Evolutionary conservation across 306 rosid genomes (phyloP).

Genomic region (Gillenia trifoliata): DNA sequence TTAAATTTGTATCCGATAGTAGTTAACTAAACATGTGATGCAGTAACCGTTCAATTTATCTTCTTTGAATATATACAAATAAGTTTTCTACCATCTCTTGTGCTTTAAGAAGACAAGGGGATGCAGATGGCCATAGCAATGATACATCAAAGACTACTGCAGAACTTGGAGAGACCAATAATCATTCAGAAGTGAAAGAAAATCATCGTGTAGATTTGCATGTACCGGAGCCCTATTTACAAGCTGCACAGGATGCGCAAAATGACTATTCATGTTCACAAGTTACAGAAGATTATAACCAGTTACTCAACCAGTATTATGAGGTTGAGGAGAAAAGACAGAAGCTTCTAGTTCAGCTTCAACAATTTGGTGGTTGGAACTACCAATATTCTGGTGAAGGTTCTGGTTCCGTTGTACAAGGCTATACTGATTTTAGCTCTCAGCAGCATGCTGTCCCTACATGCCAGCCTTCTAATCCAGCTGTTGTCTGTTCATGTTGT

Average conservation of each 20-base stretch:
- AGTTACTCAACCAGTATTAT: constrained; percentile 54
- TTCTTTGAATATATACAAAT: not conserved
- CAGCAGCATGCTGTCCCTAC: constrained; percentile 35
- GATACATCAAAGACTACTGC: constrained; percentile 13
- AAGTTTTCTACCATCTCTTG: not conserved
- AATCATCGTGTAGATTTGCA: constrained; percentile 23
- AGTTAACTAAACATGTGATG: not conserved
- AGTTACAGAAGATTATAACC: constrained; percentile 50
- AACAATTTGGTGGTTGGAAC: constrained; percentile 58
- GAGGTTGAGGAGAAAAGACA: constrained; percentile 80
- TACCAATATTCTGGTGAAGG: constrained; percentile 39
- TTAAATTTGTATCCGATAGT: not conserved
- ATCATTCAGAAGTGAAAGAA: constrained; percentile 36
- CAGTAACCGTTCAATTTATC: not conserved
- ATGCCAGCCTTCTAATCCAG: constrained; percentile 40
- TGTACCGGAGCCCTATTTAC: constrained; percentile 23
- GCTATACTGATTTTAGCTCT: constrained; percentile 24
- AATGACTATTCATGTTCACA: constrained; percentile 32
- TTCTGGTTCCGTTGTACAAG: constrained; percentile 25
- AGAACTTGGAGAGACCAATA: constrained; percentile 33
- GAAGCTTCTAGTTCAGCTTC: constrained; percentile 65
- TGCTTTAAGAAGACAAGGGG: constrained; percentile 33
- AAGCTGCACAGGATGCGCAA: constrained; percentile 20
- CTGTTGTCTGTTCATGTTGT: constrained; percentile 46
- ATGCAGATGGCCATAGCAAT: constrained; percentile 31